phyloP scores from a whole-genome alignment of 2,329 filamentous ascomycete species.

The Aspergillus texensis region DNA sequence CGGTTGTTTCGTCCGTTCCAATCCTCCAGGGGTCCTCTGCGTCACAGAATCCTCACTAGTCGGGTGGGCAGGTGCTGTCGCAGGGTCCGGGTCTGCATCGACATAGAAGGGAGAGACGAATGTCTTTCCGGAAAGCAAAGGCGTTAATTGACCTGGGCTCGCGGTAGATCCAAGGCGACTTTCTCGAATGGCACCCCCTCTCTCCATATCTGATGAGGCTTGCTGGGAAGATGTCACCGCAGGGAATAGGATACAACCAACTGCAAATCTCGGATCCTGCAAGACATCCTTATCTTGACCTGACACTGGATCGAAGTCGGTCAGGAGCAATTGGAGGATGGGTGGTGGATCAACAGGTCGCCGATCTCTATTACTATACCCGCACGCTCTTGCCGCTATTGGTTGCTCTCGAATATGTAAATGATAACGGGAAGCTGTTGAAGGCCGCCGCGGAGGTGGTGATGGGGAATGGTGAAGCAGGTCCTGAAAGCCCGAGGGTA shows the following conservation, averaged over 20 bases:
- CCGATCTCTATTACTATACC: constrained; percentile 50
- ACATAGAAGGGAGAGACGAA: constrained; percentile 48
- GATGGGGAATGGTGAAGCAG: constrained; percentile 36
- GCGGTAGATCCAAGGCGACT: constrained; percentile 17
- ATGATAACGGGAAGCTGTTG: constrained; percentile 36
- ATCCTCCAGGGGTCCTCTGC: not conserved
- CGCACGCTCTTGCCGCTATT: constrained; percentile 49
- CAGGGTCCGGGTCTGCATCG: constrained; percentile 46
- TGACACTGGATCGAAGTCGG: constrained; percentile 45
- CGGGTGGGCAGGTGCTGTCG: constrained; percentile 43
- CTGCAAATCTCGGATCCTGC: constrained; percentile 44
- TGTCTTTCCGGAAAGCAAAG: constrained; percentile 41
- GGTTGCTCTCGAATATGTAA: constrained; percentile 52
- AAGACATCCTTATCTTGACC: constrained; percentile 41
- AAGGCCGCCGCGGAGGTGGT: constrained; percentile 25
- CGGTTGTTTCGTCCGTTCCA: constrained; percentile 25
- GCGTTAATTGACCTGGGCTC: constrained; percentile 27
- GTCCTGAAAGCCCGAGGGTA: constrained; percentile 42
- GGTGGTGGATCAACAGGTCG: constrained; percentile 52
- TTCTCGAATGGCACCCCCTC: constrained; percentile 18
- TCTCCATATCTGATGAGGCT: not conserved
- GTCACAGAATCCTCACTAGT: constrained; percentile 21
- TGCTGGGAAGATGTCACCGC: constrained; percentile 24
- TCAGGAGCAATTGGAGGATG: constrained; percentile 50
- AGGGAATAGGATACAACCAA: constrained; percentile 48